A percentile compares a stretch with the other conserved stretches of the same genome.
Conservation (phyloP, 495 filamentous ascomycete genomes). For the Daldinia loculata region DNA sequence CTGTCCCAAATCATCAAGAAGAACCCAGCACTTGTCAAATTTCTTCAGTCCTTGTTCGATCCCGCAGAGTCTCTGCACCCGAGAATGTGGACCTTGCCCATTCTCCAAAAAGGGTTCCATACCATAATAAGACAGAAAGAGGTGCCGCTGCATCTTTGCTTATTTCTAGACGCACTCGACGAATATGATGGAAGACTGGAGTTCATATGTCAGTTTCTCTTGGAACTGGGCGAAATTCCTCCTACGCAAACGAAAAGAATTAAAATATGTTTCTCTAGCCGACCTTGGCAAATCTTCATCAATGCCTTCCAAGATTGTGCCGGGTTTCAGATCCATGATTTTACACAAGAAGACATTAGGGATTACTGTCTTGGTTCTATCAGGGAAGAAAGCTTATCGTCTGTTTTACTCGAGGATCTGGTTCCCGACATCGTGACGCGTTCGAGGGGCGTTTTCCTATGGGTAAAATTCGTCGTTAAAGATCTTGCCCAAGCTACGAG, state of each 20-base stretch:
- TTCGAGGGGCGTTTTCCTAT: slow-evolving; percentile 35
- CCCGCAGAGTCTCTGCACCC: background rate
- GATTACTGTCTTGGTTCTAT: slow-evolving; percentile 37
- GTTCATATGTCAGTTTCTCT: slow-evolving; percentile 23
- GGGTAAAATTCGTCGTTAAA: slow-evolving; percentile 37
- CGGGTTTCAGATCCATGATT: slow-evolving; percentile 30
- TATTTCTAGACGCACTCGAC: slow-evolving; percentile 36
- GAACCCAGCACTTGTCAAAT: background rate
- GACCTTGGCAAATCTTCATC: slow-evolving; percentile 26
- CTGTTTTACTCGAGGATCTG: slow-evolving; percentile 7
- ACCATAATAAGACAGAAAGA: slow-evolving; percentile 15
- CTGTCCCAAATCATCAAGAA: slow-evolving; percentile 14
- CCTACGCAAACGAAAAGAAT: slow-evolving; percentile 1
- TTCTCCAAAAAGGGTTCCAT: slow-evolving; percentile 7
- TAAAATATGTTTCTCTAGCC: slow-evolving; percentile 33
- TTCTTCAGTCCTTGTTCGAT: background rate
- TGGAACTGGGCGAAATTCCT: slow-evolving; percentile 10
- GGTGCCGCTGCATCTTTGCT: slow-evolving; percentile 17
- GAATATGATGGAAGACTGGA: slow-evolving; percentile 28
- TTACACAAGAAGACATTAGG: slow-evolving; percentile 30
- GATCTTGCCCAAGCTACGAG: slow-evolving; percentile 18
- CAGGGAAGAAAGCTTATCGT: slow-evolving; percentile 1
- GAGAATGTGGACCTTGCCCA: background rate
- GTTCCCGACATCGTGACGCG: slow-evolving; percentile 22
- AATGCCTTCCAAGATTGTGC: slow-evolving; percentile 2